Evolutionary conservation across 352 stramenopile species (phyloP).

Genomic region (Phytopythium ostracodes): DNA sequence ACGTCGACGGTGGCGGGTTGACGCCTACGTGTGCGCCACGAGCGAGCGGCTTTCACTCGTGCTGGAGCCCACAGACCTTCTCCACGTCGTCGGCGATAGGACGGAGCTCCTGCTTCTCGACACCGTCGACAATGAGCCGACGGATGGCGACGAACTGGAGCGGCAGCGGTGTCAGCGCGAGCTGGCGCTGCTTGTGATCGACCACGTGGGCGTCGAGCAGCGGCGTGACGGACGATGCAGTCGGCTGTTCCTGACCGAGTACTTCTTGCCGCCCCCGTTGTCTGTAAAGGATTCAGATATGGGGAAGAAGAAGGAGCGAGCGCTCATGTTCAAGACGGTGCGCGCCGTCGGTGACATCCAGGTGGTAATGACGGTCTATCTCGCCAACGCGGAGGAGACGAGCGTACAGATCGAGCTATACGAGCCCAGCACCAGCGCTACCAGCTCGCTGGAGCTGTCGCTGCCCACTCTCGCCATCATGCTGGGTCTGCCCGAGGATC

Average conservation of each 20-base stretch:
- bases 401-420: conserved; percentile 10
- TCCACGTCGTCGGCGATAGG: conserved; percentile 36
- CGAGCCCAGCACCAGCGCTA: conserved; percentile 1
- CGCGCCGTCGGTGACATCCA: conserved; percentile 28
- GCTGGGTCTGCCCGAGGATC: conserved; percentile 11
- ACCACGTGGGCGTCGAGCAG: conserved; percentile 52
- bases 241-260: conserved; percentile 48
- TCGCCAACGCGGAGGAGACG: conserved; percentile 2
- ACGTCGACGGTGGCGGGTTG: conserved; percentile 32
- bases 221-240: conserved; percentile 39
- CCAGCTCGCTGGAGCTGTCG: conserved; percentile 5
- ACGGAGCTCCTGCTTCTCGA: conserved; percentile 15
- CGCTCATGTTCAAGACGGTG: conserved; percentile 45
- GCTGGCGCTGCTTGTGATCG: conserved; percentile 40
- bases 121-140: not conserved
- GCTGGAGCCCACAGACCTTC: conserved; percentile 34
- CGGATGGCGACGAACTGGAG: conserved; percentile 5
- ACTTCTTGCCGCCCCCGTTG: conserved; percentile 9
- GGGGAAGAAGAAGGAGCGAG: not conserved
- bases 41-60: conserved; percentile 44
- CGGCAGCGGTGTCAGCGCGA: conserved; percentile 7
- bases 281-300: not conserved
- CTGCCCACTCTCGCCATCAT: conserved; percentile 12
- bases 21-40: conserved; percentile 57
- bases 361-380: conserved; percentile 33